Evolutionary conservation across 345 rosid genomes (phyloP).

Genomic region (Gossypium anomalum): DNA sequence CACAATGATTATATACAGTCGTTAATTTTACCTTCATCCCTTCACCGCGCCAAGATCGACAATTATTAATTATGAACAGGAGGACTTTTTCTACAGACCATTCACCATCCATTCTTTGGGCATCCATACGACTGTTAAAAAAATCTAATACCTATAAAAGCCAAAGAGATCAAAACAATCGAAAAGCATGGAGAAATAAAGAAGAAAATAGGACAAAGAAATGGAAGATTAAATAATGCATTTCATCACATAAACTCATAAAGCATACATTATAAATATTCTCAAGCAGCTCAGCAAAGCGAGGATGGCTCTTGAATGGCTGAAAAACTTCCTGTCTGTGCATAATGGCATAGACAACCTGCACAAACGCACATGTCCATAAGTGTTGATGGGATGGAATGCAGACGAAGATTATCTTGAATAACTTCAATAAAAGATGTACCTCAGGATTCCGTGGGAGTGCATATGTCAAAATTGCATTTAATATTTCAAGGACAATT

Average conservation of each 20-base stretch:
- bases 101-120: slow-evolving; percentile 75
- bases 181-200: background rate
- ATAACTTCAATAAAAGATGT: slow-evolving; percentile 13
- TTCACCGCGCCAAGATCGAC: slow-evolving; percentile 93
- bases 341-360: slow-evolving; percentile 94
- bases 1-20: background rate
- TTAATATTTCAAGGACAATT: slow-evolving; percentile 89
- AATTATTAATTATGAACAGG: slow-evolving; percentile 60
- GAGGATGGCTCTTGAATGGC: slow-evolving; percentile 86
- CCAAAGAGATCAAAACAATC: background rate
- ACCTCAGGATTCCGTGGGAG: slow-evolving; percentile 98
- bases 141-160: slow-evolving; percentile 73
- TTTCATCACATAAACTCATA: background rate
- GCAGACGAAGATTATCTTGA: background rate
- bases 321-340: slow-evolving; percentile 95
- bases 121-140: slow-evolving; percentile 87
- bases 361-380: slow-evolving; percentile 17
- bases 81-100: slow-evolving; percentile 98
- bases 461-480: slow-evolving; percentile 90
- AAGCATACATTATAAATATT: slow-evolving; percentile 68
- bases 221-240: background rate
- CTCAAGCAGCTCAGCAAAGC: slow-evolving; percentile 84
- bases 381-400: background rate
- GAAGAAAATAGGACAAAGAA: background rate
- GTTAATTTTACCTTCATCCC: slow-evolving; percentile 72